phyloP scores from a whole-genome alignment of 495 filamentous ascomycete species.

The Amniculicola lignicola region DNA sequence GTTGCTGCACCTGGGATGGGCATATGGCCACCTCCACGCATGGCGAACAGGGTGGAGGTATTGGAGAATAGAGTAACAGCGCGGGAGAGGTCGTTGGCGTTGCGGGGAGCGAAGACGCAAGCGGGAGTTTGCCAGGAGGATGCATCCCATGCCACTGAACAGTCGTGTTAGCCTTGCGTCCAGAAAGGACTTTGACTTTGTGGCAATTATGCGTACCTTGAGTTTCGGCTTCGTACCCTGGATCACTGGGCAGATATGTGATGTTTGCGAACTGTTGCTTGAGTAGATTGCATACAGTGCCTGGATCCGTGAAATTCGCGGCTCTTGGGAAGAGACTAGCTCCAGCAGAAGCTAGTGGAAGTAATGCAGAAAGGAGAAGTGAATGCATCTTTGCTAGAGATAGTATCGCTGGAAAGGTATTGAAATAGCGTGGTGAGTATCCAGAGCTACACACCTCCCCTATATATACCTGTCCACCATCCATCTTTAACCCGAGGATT shows the following conservation, averaged over 20 bases:
- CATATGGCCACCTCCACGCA: constrained; percentile 53
- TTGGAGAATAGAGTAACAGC: constrained; percentile 38
- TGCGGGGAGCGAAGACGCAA: constrained; percentile 46
- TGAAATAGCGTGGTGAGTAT: too few relatives aligned
- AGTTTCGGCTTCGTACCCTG: not conserved
- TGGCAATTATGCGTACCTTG: not conserved
- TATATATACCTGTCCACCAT: too few relatives aligned
- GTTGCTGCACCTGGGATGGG: constrained; percentile 49
- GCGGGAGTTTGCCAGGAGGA: not conserved
- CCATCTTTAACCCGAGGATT: too few relatives aligned
- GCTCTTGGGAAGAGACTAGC: too few relatives aligned
- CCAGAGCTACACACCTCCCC: too few relatives aligned
- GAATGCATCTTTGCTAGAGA: too few relatives aligned
- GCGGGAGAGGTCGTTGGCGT: constrained; percentile 41
- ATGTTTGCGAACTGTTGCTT: constrained; percentile 6
- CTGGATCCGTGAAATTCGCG: too few relatives aligned
- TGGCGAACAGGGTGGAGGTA: constrained; percentile 47
- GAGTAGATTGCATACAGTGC: not conserved
- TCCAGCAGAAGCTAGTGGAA: too few relatives aligned
- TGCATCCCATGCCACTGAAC: not conserved
- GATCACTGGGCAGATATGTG: not conserved
- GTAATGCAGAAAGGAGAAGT: too few relatives aligned
- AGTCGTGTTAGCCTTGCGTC: not conserved
- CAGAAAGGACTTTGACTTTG: not conserved
- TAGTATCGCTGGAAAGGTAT: too few relatives aligned